Evolutionary conservation across 768 basidiomycete species (phyloP).

Genomic region (Termitomyces titanicus): DNA sequence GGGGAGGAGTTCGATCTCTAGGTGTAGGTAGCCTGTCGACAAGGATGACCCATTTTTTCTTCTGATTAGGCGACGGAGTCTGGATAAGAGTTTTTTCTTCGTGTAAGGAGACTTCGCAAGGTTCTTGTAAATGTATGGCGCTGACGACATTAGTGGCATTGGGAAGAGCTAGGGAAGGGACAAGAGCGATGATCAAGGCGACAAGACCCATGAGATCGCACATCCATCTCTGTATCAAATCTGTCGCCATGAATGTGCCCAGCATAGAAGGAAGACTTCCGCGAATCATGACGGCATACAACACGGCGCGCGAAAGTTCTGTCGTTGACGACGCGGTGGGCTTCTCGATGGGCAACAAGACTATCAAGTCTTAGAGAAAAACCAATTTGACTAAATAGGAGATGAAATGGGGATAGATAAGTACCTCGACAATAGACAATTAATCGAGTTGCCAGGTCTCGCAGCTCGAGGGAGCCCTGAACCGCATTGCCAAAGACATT

Average conservation of each 20-base stretch:
- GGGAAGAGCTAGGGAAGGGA: not conserved
- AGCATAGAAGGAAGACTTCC: constrained; percentile 5
- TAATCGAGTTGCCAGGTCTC: not conserved
- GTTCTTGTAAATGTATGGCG: not conserved
- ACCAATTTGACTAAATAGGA: not conserved
- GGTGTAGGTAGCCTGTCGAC: constrained; percentile 2
- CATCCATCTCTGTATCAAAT: not conserved
- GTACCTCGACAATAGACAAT: not conserved
- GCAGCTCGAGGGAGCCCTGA: not conserved
- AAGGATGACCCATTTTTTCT: constrained; percentile 6
- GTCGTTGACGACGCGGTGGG: not conserved
- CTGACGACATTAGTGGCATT: not conserved
- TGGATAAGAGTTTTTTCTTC: constrained; percentile 6
- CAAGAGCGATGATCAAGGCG: constrained; percentile 1
- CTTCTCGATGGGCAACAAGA: not conserved
- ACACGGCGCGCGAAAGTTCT: not conserved
- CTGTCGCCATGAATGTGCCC: not conserved
- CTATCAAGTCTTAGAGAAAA: not conserved
- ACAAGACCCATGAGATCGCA: constrained; percentile 3
- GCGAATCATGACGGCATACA: constrained; percentile 1
- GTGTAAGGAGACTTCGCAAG: not conserved
- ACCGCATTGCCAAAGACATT: not conserved
- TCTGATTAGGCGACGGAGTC: constrained; percentile 1
- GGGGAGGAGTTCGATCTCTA: not conserved
- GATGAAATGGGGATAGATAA: not conserved